Evolutionary conservation across 129 eudicot genomes (phyloP).

Genomic region (Rutidosis leptorrhynchoides): DNA sequence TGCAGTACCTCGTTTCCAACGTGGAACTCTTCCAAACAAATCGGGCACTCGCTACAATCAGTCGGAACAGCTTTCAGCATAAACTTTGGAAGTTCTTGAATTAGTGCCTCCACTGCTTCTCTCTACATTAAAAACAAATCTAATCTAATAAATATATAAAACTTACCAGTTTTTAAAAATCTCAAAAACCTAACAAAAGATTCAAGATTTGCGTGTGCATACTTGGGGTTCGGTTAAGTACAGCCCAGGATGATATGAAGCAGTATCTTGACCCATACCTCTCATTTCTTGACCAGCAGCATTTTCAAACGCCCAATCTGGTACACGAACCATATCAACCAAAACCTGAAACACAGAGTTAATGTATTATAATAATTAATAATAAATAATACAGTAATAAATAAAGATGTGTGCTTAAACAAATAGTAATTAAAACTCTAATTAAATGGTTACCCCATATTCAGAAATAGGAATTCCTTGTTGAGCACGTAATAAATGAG

Average conservation of each 20-base stretch:
- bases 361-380: too few species aligned
- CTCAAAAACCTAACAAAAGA: too few species aligned
- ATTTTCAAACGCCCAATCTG: slow-evolving; percentile 93
- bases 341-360: slow-evolving; percentile 44
- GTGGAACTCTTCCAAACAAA: slow-evolving; percentile 94
- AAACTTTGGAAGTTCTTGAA: slow-evolving; percentile 96
- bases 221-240: slow-evolving; percentile 94
- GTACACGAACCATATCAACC: slow-evolving; percentile 89
- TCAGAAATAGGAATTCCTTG: slow-evolving; percentile 96
- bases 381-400: not conserved
- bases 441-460: slow-evolving; percentile 52
- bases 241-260: slow-evolving; percentile 84
- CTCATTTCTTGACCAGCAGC: slow-evolving; percentile 98
- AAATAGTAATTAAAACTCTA: not conserved
- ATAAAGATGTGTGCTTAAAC: too few species aligned
- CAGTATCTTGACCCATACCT: slow-evolving; percentile 96
- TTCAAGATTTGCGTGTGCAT: not conserved
- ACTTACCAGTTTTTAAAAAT: too few species aligned
- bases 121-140: slow-evolving; percentile 56
- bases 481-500: slow-evolving; percentile 82
- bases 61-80: slow-evolving; percentile 93
- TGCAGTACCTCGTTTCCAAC: slow-evolving; percentile 82
- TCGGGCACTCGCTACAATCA: slow-evolving; percentile 96
- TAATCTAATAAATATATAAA: too few species aligned
- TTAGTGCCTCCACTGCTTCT: slow-evolving; percentile 98